Conservation (phyloP, 441 rosid species). For the Syzygium malaccense region DNA sequence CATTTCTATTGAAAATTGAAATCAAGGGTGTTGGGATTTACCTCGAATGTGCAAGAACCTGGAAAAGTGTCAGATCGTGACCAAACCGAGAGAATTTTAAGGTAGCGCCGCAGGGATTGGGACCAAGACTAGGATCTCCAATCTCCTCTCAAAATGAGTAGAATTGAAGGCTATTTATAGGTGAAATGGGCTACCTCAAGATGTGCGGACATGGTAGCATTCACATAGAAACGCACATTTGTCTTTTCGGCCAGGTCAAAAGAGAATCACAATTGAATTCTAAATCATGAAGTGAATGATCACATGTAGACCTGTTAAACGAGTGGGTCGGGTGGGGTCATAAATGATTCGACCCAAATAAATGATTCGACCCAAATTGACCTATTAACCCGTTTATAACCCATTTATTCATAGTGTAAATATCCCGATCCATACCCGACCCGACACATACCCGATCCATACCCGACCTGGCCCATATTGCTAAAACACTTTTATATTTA, state of each 20-base stretch:
- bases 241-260: neutral
- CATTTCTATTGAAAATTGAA: neutral
- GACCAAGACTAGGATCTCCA: neutral
- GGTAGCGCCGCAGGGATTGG: neutral
- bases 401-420: no score
- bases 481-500: no score
- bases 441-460: no score
- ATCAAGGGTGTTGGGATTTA: neutral
- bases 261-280: no score
- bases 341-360: no score
- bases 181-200: neutral
- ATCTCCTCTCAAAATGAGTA: neutral
- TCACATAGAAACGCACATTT: neutral
- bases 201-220: neutral
- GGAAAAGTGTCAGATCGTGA: rapidly evolving
- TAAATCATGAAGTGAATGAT: neutral
- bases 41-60: neutral
- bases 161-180: neutral
- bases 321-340: no score
- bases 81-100: neutral
- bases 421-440: no score
- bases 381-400: no score
- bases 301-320: no score
- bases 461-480: no score
- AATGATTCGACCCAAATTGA: no score